Evolutionary conservation across 106 monocot species (phyloP), one percentile per base, ranked within the genome.

Genomic region (Hemerocallis citrina): DNA sequence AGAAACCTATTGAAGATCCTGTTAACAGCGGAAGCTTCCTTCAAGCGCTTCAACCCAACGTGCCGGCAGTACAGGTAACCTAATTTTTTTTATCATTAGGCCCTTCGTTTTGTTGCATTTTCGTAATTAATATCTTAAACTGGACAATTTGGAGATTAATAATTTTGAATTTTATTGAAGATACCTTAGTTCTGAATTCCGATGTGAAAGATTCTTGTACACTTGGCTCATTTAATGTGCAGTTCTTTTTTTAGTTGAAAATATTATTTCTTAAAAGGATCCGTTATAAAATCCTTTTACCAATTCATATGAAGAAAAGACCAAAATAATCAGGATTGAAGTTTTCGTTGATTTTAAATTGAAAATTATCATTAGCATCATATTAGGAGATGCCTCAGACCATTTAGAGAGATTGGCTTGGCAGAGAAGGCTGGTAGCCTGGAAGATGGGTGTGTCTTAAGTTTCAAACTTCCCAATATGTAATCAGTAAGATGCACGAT

Each of bases 21-120:
- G 27, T 54, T 30, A 28, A 64, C 6, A 61, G 30, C 23, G 64
- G 38, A 59, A 58, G 25, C 44, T 19, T 35, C 22, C 47, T 22
- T 47, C 20, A 19, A 28, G 34, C 43, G 46, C 2, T n/a, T 31
- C 33, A 59, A 27, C 49, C 19, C 17, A 46, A 24, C 25, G 21
- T 60, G 62, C 36, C 52, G 43, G 22, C 38, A 6, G 61, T n/a
- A 16, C 40, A 64, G 76, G 75, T 72, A 72, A 63, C 57, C 52
- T 51, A 2, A 58, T 34, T 58, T 59, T 3, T 5, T n/a, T 12
- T 23, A 8, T 59, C 39, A 13, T 4, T 39, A 54, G 31, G 54
- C 32, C 6, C 31, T 54, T 30, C 32, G 54, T 32, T 32, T 31
- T 31, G 3, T 30, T 3, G 6, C 15, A 30, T 15, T 54, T 28